Conservation (phyloP, 306 rosid genomes). For the Oxytropis ochrocephala region DNA sequence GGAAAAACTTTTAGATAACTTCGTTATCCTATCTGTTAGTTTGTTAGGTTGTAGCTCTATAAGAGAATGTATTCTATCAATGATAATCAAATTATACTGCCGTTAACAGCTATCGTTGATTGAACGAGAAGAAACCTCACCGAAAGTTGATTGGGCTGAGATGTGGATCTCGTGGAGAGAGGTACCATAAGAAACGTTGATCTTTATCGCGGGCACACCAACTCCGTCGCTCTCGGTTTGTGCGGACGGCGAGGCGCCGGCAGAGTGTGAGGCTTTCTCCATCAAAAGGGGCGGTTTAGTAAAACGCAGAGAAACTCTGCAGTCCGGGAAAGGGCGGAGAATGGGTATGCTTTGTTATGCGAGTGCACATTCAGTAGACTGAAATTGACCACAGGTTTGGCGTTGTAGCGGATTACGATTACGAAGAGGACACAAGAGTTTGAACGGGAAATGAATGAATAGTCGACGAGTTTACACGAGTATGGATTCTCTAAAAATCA, state of each 20-base stretch:
- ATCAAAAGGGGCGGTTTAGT: neutral
- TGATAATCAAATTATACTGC: no score
- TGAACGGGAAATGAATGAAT: no score
- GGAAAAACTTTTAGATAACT: no score
- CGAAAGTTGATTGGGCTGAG: slow-evolving; percentile 44
- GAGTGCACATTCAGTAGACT: neutral
- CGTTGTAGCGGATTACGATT: neutral
- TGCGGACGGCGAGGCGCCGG: neutral
- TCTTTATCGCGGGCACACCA: slow-evolving; percentile 27
- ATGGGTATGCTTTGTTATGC: neutral
- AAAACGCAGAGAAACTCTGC: slow-evolving; percentile 2
- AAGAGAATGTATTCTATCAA: no score
- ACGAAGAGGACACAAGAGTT: no score
- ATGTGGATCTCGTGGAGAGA: slow-evolving; percentile 33
- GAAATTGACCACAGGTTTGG: slow-evolving; percentile 5
- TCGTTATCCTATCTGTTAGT: no score
- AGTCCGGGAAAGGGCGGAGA: neutral
- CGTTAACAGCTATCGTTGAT: neutral
- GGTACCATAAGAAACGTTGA: slow-evolving; percentile 29
- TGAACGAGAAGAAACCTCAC: slow-evolving; percentile 29
- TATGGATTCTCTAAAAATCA: no score
- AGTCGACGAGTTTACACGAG: no score
- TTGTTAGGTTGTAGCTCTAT: no score
- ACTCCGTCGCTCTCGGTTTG: neutral
- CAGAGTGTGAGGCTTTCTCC: slow-evolving; percentile 2